Base-by-base conservation (phyloP, 1,284 basidiomycete species). In the Quambalaria eucalypti region DNA sequence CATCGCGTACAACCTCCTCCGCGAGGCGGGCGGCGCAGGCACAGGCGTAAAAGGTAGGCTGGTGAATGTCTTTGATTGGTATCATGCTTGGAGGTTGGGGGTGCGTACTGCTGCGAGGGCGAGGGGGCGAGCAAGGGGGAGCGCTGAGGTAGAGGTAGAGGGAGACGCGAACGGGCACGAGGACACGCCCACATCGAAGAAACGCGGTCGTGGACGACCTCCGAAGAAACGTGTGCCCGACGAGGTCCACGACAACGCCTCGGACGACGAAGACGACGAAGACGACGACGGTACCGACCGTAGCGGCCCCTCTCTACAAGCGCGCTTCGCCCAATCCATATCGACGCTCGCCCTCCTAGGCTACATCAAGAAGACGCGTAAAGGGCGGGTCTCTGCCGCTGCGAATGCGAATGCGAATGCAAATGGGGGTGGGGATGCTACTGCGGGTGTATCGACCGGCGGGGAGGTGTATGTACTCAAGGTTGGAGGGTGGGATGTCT, bases 21-120 rank as follows among this genome's bases (percentile, higher is more conserved):
- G n/a, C 42, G 42, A 46, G 42, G 42, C 42, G 42, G 42, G 42
- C 42, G 42, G 42, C 16, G 21, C 42, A 23, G 42, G 42, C 19
- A 26, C 21, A 4, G 42, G 42, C n/a, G 25, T 26, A 12, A 21
- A 26, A 6, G 42, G 42, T 12, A 21, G 42, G 25, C 42, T 46
- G 21, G 21, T 46, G 16, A 26, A 46, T 5, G 21, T 46, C 7
- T 14, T 23, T 4, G 42, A 46, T 14, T 46, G 42, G 42, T 46
- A 23, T 26, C 42, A 26, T 21, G 42, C 42, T 46, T 46, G 42
- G 42, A 19, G 42, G 21, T 26, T 33, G 31, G 8, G 8, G 8
- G 31, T 33, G 8, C 31, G 9, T 16, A 8, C 31, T 33, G 9
- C 31, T 33, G 9, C 31, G 31, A 16, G 8, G 31, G 31, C 31